Conservation (phyloP, 768 basidiomycete species). For the Russula virescens region DNA sequence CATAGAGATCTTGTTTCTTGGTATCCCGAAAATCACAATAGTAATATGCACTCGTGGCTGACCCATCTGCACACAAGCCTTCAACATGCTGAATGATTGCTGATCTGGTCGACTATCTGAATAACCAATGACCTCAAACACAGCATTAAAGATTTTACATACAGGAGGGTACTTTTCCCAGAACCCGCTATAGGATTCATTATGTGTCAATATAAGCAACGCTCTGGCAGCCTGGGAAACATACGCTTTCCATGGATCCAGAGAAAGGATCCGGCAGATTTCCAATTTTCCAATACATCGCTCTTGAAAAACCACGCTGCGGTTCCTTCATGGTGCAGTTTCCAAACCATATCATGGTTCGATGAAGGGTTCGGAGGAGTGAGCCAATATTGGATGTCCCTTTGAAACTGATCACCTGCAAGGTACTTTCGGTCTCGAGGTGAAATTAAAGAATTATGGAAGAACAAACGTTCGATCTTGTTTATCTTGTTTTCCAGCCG, state of each 20-base stretch:
- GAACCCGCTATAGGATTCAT: not conserved
- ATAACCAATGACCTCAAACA: not conserved
- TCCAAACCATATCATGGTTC: not conserved
- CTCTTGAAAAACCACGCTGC: not conserved
- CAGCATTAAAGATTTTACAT: not conserved
- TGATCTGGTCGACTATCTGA: not conserved
- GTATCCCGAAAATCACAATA: constrained; percentile 6
- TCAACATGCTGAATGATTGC: not conserved
- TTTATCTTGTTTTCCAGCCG: not conserved
- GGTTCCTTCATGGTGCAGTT: not conserved
- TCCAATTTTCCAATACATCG: not conserved
- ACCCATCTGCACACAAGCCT: not conserved
- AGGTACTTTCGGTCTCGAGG: not conserved
- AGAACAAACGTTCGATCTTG: constrained; percentile 8
- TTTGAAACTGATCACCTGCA: constrained; percentile 4
- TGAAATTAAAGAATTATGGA: accelerated
- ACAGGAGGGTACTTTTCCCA: constrained; percentile 4
- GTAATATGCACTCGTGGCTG: not conserved
- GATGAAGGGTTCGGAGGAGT: constrained; percentile 3
- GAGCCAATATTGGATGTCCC: not conserved
- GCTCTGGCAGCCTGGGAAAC: not conserved
- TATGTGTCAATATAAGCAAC: not conserved
- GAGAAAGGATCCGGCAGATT: not conserved
- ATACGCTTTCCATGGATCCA: constrained; percentile 17
- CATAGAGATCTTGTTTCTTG: not conserved